Evolutionary conservation across 495 filamentous ascomycete genomes (phyloP).

Genomic region (Rhizodiscina lignyota): DNA sequence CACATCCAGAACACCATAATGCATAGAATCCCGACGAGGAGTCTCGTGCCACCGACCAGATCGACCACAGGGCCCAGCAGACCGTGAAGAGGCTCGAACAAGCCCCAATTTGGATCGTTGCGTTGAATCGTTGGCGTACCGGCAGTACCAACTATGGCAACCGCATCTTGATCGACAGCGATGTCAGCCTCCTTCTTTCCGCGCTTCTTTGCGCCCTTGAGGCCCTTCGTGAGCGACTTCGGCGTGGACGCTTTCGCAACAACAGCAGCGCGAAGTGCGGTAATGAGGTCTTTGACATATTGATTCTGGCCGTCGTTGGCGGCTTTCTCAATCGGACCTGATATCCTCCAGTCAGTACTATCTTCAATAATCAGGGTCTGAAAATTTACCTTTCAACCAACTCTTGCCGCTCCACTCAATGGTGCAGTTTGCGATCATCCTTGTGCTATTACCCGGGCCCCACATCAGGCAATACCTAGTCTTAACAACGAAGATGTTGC

Average conservation of each 20-base stretch:
- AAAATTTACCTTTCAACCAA: constrained; percentile 76
- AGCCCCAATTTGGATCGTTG: constrained; percentile 11
- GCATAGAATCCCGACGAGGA: constrained; percentile 42
- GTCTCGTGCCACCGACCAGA: neutral
- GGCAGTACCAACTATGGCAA: neutral
- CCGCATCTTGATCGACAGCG: too few species aligned
- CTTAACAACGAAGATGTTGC: constrained; percentile 79
- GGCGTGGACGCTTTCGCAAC: too few species aligned
- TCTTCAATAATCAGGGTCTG: neutral
- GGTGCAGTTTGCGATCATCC: constrained; percentile 67
- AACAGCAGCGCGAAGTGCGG: constrained; percentile 55
- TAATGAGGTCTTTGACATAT: constrained; percentile 62
- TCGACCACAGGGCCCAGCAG: constrained; percentile 51
- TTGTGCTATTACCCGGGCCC: constrained; percentile 70
- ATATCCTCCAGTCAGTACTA: too few species aligned
- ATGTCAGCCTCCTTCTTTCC: too few species aligned
- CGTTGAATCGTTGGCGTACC: constrained; percentile 5
- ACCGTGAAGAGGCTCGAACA: constrained; percentile 12
- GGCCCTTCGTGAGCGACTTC: too few species aligned
- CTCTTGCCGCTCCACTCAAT: constrained; percentile 97
- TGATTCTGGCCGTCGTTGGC: constrained; percentile 76
- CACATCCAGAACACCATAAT: constrained; percentile 34
- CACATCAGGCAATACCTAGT: constrained; percentile 90
- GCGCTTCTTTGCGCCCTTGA: too few species aligned
- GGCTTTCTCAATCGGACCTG: constrained; percentile 88